Conservation (phyloP, 2,329 filamentous ascomycete genomes). For the Tolypocladium nubicola region DNA sequence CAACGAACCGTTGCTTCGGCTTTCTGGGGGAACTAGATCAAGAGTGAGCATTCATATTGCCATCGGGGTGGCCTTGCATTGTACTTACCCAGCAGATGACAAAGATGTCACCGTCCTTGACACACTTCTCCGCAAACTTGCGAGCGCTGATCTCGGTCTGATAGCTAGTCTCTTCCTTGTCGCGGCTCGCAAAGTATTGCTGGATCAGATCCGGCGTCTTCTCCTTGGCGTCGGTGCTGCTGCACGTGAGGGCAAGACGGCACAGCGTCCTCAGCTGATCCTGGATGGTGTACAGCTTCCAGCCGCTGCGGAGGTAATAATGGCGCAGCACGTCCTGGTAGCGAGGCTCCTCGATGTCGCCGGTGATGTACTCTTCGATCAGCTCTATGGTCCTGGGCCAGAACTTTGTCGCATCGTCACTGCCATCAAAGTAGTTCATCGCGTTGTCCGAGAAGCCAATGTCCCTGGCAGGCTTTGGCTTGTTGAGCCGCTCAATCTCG, state of each 20-base stretch:
- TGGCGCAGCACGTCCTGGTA: constrained; percentile 87
- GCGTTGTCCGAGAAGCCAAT: constrained; percentile 75
- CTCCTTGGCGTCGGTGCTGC: constrained; percentile 79
- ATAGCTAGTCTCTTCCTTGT: constrained; percentile 77
- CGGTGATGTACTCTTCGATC: constrained; percentile 76
- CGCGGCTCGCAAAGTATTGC: constrained; percentile 72
- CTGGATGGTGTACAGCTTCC: constrained; percentile 88
- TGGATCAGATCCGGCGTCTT: constrained; percentile 86
- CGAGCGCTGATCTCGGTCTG: constrained; percentile 83
- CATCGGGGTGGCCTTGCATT: not conserved
- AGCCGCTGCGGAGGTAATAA: constrained; percentile 84
- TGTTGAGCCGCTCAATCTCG: constrained; percentile 62
- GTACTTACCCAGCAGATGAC: constrained; percentile 77
- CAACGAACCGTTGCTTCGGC: constrained; percentile 63
- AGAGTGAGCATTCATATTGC: not conserved
- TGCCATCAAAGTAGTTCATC: constrained; percentile 63
- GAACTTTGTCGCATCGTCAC: constrained; percentile 54
- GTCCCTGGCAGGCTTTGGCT: constrained; percentile 70
- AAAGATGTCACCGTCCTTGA: constrained; percentile 89
- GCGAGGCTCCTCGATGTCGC: constrained; percentile 69
- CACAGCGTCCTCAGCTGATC: constrained; percentile 76
- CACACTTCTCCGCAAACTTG: constrained; percentile 83
- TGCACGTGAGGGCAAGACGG: constrained; percentile 72
- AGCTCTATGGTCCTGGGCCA: constrained; percentile 79
- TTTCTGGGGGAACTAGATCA: constrained; percentile 50